phyloP scores from a whole-genome alignment of 139 green algal genomes.

The Chlorella sp. region DNA sequence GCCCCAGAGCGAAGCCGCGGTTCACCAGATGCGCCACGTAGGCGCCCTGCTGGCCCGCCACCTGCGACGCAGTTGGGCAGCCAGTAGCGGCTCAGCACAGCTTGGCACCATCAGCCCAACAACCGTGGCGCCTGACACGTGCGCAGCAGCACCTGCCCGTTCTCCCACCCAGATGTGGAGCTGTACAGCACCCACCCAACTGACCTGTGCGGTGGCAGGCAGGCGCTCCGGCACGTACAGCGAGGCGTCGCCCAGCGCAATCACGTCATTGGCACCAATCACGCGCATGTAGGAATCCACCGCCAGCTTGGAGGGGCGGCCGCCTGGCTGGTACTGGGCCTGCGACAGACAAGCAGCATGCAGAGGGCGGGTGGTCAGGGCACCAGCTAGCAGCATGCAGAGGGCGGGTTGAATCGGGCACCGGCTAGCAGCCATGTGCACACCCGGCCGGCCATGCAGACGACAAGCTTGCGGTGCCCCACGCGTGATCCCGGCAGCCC shows the following conservation, averaged over 20 bases:
- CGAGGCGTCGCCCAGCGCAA: constrained; percentile 66
- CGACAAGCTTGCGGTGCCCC: too few species aligned
- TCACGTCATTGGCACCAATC: constrained; percentile 56
- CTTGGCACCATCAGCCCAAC: neutral
- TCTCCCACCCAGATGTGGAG: neutral
- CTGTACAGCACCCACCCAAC: neutral
- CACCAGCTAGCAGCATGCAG: too few species aligned
- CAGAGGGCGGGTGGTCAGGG: too few species aligned
- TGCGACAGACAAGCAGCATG: neutral
- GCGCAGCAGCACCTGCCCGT: neutral
- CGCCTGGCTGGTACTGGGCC: constrained; percentile 7
- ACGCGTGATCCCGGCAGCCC: too few species aligned
- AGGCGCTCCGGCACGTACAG: constrained; percentile 44
- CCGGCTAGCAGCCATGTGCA: too few species aligned
- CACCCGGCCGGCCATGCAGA: too few species aligned
- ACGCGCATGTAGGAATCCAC: constrained; percentile 73
- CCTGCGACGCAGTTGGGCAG: constrained; percentile 27
- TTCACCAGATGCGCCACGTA: constrained; percentile 65
- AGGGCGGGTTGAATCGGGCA: too few species aligned
- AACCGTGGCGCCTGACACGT: too few species aligned
- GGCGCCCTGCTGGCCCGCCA: constrained; percentile 58
- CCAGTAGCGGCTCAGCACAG: neutral
- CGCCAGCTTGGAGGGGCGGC: constrained; percentile 53
- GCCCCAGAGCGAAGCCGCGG: constrained; percentile 19
- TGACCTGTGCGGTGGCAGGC: constrained; percentile 65